phyloP scores from a whole-genome alignment of 2,329 filamentous ascomycete genomes.

The Cercospora berteroae region DNA sequence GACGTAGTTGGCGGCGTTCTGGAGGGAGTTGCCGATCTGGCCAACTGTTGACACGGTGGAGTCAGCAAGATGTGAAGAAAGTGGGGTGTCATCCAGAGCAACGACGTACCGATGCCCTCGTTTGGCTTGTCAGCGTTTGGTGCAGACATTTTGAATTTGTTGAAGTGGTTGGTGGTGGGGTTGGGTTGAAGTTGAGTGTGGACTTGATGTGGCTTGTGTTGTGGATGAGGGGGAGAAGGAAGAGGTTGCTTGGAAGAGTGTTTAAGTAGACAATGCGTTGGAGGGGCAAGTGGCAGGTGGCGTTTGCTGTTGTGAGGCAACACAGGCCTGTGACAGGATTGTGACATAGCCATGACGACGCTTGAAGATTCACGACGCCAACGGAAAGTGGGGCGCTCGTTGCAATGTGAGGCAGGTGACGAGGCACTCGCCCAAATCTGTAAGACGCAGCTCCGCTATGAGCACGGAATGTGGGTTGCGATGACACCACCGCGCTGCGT shows the following conservation, averaged over 20 bases:
- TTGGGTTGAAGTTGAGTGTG: background rate
- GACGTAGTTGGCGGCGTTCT: conserved; percentile 66
- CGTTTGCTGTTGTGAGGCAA: background rate
- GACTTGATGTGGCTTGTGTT: conserved; percentile 6
- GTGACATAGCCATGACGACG: conserved; percentile 1
- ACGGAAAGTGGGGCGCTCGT: background rate
- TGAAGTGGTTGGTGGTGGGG: conserved; percentile 10
- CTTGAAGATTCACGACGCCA: background rate
- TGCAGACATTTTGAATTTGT: conserved; percentile 43
- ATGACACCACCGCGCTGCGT: background rate
- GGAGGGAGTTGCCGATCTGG: conserved; percentile 41
- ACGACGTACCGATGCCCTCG: conserved; percentile 39
- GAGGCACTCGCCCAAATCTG: background rate
- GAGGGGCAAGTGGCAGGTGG: background rate
- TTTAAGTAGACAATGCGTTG: background rate
- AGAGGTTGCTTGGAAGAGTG: background rate
- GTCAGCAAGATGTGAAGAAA: background rate
- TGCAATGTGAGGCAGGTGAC: background rate
- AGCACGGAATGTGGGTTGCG: background rate
- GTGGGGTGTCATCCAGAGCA: background rate
- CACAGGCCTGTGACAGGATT: background rate
- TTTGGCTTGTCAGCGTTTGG: conserved; percentile 46
- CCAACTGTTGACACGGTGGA: conserved; percentile 30
- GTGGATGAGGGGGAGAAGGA: conserved; percentile 4
- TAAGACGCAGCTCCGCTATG: background rate